These are phyloP conservation scores for Claviceps paspali DNA, from an alignment of 2,329 filamentous ascomycete genomes.

Conservation along the genomic window DNA sequence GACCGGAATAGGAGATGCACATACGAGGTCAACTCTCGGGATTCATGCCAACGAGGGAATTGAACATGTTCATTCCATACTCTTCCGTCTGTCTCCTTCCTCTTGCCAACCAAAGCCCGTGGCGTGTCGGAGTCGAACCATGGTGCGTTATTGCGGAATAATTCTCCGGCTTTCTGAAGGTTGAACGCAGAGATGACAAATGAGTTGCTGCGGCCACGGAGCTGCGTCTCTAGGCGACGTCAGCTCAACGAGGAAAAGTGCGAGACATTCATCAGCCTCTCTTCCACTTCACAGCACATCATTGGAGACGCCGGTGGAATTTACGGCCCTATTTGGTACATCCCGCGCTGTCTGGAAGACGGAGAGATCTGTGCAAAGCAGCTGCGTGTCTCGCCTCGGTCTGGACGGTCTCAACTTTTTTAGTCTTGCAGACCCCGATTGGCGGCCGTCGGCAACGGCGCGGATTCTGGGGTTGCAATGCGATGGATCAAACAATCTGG, in stretches of 20 bases:
- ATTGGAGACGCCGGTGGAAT: slow-evolving; percentile 1
- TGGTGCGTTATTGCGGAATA: neutral
- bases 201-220: slow-evolving; percentile 1
- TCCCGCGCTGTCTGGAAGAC: neutral
- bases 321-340: neutral
- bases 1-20: too few relatives aligned
- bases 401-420: neutral
- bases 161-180: too few relatives aligned
- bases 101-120: neutral
- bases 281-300: neutral
- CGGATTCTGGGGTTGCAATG: neutral
- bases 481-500: neutral
- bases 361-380: neutral
- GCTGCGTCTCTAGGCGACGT: neutral
- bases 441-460: too few relatives aligned
- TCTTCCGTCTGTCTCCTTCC: neutral
- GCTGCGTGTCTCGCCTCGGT: slow-evolving; percentile 3
- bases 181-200: neutral
- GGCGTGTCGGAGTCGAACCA: neutral
- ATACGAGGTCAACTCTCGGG: neutral
- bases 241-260: neutral
- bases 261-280: neutral
- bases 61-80: neutral
- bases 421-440: neutral
- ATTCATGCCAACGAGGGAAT: too few relatives aligned